Evolutionary conservation across 2,329 filamentous ascomycete genomes (phyloP).

Genomic region (Tetracladium maxilliforme): DNA sequence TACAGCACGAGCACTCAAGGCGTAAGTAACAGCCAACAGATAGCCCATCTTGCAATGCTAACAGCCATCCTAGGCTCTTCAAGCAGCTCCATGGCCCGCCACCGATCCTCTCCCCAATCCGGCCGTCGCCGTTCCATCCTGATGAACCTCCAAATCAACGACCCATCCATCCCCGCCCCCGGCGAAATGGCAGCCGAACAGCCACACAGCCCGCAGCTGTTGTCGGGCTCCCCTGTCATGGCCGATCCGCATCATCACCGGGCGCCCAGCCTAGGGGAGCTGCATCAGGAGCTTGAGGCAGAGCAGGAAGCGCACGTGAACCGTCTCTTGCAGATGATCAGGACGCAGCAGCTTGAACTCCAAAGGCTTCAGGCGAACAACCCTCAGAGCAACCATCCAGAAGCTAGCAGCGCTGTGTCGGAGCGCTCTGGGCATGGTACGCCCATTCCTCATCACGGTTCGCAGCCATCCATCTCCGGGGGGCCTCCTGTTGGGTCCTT

Average conservation of each 20-base stretch:
- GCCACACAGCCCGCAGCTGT: constrained; percentile 26
- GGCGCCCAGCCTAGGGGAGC: constrained; percentile 57
- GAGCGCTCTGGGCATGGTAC: constrained; percentile 27
- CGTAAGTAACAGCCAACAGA: constrained; percentile 23
- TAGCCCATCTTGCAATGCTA: constrained; percentile 1
- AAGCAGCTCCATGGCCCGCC: constrained; percentile 32
- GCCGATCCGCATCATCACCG: constrained; percentile 48
- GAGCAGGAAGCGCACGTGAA: constrained; percentile 77
- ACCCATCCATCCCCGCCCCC: constrained; percentile 50
- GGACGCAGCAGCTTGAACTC: constrained; percentile 59
- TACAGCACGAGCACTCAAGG: constrained; percentile 48
- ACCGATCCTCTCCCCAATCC: constrained; percentile 27
- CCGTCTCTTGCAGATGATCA: constrained; percentile 62
- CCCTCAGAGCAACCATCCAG: constrained; percentile 18
- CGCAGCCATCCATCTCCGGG: constrained; percentile 33
- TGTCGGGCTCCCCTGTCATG: constrained; percentile 29
- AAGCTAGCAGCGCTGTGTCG: constrained; percentile 25
- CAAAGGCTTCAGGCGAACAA: constrained; percentile 35
- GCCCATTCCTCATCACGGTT: constrained; percentile 20
- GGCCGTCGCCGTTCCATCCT: constrained; percentile 53
- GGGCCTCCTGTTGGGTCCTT: no score
- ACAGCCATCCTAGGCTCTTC: constrained; percentile 27
- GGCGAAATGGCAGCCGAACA: constrained; percentile 50
- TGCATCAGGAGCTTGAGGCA: constrained; percentile 66
- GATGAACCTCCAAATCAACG: constrained; percentile 61